phyloP scores from a whole-genome alignment of 805 yeast genomes.

The Zygotorulaspora florentina region DNA sequence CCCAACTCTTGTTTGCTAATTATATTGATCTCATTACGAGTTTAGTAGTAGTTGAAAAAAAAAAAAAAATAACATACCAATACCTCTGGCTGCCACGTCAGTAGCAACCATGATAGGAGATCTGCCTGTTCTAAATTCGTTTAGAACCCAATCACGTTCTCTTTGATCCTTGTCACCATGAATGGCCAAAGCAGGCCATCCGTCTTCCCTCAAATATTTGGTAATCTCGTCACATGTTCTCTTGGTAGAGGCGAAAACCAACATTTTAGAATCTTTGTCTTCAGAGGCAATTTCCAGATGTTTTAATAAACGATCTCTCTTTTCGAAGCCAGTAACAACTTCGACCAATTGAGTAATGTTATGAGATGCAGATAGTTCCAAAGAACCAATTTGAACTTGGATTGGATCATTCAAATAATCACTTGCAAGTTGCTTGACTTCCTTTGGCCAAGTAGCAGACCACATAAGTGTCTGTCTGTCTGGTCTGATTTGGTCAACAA shows the following conservation, averaged over 20 bases:
- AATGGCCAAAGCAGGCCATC: constrained; percentile 98
- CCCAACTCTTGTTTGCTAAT: constrained; percentile 14
- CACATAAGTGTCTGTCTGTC: constrained; percentile 99
- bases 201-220: constrained; percentile 85
- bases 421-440: constrained; percentile 86
- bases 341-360: constrained; percentile 91
- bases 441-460: constrained; percentile 99
- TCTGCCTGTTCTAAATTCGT: constrained; percentile 86
- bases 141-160: constrained; percentile 98
- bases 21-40: constrained; percentile 5
- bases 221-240: constrained; percentile 97
- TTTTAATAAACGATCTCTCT: constrained; percentile 83
- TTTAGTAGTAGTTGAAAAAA: constrained; percentile 15
- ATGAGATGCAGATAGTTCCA: constrained; percentile 94
- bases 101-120: constrained; percentile 98
- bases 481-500: constrained; percentile 96
- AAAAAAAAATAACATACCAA: constrained; percentile 67
- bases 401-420: constrained; percentile 91
- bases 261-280: constrained; percentile 67
- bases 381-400: constrained; percentile 94
- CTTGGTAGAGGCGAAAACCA: constrained; percentile 94
- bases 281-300: constrained; percentile 77
- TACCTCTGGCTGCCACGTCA: constrained; percentile 99
- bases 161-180: constrained; percentile 98
- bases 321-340: constrained; percentile 86